Percentiles rank a stretch among this genome's conserved stretches.
Evolutionary conservation across 371 early-diverging fungal species (phyloP).

Genomic region (Apophysomyces trapeziformis): DNA sequence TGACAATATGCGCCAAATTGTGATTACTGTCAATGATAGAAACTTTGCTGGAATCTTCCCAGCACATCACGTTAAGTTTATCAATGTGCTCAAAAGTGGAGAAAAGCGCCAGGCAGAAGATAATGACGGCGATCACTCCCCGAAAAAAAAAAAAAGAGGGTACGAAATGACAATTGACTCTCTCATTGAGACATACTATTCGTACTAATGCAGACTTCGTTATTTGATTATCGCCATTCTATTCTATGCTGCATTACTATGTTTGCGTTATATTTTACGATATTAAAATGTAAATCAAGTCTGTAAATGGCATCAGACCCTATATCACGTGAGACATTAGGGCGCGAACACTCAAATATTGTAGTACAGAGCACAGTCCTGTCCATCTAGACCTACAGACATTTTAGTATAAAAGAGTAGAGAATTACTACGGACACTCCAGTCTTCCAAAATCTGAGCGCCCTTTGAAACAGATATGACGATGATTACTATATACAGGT

Average conservation of each 20-base stretch:
- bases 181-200: not conserved
- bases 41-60: not conserved
- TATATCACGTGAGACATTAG: no score
- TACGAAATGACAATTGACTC: not conserved
- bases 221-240: not conserved
- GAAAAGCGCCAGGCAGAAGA: not conserved
- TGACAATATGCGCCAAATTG: not conserved
- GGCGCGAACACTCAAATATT: no score
- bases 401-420: no score
- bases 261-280: not conserved
- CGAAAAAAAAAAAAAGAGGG: not conserved
- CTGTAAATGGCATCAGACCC: no score
- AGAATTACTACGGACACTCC: no score
- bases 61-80: not conserved
- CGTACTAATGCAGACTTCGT: not conserved
- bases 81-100: not conserved
- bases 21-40: not conserved
- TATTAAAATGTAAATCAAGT: not conserved
- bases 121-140: not conserved
- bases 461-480: no score
- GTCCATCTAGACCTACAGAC: no score
- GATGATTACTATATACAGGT: no score
- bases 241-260: not conserved
- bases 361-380: no score
- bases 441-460: no score